Evolutionary conservation across 176 grass and related monocot genomes (phyloP).

Genomic region (Secale cereale): DNA sequence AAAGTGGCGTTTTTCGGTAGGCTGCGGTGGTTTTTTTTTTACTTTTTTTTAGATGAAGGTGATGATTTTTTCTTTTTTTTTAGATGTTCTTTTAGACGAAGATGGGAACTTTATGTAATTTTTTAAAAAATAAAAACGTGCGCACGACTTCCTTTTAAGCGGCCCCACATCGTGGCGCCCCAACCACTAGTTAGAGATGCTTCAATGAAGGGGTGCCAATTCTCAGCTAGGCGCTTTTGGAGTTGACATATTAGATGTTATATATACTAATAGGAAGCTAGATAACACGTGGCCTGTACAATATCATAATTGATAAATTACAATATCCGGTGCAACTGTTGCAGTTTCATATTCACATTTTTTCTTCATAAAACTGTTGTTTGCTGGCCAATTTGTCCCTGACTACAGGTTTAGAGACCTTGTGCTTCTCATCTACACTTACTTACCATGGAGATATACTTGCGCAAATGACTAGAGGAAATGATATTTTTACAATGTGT

Average conservation of each 20-base stretch:
- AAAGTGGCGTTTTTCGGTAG: too few relatives aligned
- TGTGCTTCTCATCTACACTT: background rate
- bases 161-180: too few relatives aligned
- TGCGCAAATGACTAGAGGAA: background rate
- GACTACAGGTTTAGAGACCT: too few relatives aligned
- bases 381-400: background rate
- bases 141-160: too few relatives aligned
- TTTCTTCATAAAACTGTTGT: background rate
- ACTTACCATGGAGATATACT: background rate
- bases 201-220: background rate
- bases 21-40: too few relatives aligned
- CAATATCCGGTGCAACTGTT: background rate
- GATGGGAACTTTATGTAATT: too few relatives aligned
- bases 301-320: background rate
- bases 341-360: background rate
- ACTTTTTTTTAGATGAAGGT: too few relatives aligned
- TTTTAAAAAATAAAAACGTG: too few relatives aligned
- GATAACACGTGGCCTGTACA: background rate
- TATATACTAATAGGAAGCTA: background rate
- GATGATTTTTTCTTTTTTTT: too few relatives aligned
- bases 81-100: too few relatives aligned
- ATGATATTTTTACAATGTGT: too few relatives aligned
- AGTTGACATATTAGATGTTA: background rate
- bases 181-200: too few relatives aligned
- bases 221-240: background rate